Evolutionary conservation across 441 rosid genomes (phyloP).

Genomic region (Codiaeum variegatum): DNA sequence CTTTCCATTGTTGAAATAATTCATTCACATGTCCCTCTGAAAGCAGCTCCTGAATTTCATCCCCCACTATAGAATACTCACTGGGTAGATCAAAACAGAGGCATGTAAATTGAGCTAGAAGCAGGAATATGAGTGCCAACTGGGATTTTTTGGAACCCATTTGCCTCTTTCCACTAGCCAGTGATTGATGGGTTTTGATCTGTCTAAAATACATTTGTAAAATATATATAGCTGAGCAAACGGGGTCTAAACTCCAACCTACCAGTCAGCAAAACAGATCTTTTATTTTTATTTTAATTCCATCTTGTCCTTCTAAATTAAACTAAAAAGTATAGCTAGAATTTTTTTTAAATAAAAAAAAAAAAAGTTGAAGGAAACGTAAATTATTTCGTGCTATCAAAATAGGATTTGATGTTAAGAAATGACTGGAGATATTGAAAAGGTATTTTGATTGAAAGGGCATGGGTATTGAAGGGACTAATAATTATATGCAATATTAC

Average conservation of each 20-base stretch:
- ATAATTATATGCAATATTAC: background rate
- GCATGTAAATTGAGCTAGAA: constrained; percentile 28
- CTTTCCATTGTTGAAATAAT: constrained; percentile 49
- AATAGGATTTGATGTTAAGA: too few species aligned
- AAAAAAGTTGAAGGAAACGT: background rate
- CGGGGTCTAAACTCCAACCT: constrained; percentile 26
- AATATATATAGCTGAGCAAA: constrained; percentile 8
- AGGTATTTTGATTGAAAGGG: constrained; percentile 5
- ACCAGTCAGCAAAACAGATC: constrained; percentile 50
- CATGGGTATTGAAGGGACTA: background rate
- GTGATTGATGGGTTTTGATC: background rate
- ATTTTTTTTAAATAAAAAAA: too few species aligned
- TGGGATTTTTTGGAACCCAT: constrained; percentile 39
- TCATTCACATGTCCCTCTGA: constrained; percentile 42
- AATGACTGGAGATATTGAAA: background rate
- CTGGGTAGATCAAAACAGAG: constrained; percentile 31
- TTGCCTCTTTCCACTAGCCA: constrained; percentile 2
- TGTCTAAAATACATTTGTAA: background rate
- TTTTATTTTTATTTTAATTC: too few species aligned
- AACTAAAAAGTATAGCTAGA: too few species aligned
- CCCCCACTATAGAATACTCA: constrained; percentile 39
- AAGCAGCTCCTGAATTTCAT: constrained; percentile 28
- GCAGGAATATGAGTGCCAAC: constrained; percentile 23
- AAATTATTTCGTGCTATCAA: too few species aligned
- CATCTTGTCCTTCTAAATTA: too few species aligned